Percentiles rank a stretch among this genome's conserved stretches.
Evolutionary conservation across 441 rosid species (phyloP).

Genomic region (Gossypium laxum): DNA sequence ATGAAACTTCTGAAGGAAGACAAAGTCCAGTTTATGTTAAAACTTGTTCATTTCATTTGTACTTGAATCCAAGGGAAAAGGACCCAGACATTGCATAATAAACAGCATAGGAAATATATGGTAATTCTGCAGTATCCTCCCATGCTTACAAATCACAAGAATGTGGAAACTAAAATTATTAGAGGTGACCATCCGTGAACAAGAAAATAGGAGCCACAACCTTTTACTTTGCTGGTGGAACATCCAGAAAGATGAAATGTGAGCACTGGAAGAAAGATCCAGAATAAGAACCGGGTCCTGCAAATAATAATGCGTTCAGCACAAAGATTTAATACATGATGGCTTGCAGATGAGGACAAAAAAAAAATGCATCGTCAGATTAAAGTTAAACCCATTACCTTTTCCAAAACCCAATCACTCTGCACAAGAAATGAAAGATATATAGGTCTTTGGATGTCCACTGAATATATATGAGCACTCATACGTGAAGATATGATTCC

Average conservation of each 20-base stretch:
- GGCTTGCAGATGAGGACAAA: neutral
- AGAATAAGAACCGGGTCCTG: slow-evolving; percentile 77
- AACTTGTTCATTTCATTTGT: neutral
- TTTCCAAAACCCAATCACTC: slow-evolving; percentile 92
- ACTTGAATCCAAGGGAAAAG: neutral
- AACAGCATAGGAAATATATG: neutral
- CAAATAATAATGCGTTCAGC: slow-evolving; percentile 17
- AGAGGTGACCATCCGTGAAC: neutral
- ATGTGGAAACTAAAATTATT: neutral
- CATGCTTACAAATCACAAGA: neutral
- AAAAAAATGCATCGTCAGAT: slow-evolving; percentile 10
- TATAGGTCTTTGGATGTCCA: slow-evolving; percentile 66
- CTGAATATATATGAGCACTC: slow-evolving; percentile 57
- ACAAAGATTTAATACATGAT: neutral
- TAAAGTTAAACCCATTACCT: slow-evolving; percentile 38
- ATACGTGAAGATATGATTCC: slow-evolving; percentile 60
- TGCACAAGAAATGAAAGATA: slow-evolving; percentile 68
- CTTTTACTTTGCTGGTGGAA: slow-evolving; percentile 89
- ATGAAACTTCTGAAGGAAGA: neutral
- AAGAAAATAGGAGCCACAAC: slow-evolving; percentile 28
- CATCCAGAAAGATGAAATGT: slow-evolving; percentile 86
- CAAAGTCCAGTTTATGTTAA: slow-evolving; percentile 1
- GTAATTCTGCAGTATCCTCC: neutral
- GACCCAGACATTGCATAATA: neutral
- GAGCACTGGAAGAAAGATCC: slow-evolving; percentile 49